Evolutionary conservation across 2,329 filamentous ascomycete genomes (phyloP).

Genomic region (Microsporum audouinii): DNA sequence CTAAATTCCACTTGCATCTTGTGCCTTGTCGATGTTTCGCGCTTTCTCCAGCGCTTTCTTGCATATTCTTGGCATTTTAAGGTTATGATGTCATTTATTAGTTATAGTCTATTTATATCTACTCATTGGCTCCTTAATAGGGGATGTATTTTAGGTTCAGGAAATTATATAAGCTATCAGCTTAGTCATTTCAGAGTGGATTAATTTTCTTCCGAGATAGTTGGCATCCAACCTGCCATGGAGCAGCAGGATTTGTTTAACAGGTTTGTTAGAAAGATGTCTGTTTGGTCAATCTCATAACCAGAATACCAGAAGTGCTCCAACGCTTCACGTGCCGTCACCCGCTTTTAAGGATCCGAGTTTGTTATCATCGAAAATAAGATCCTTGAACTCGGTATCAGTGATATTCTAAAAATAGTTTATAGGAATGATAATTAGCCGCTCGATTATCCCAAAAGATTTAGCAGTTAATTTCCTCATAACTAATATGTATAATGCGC

Average conservation of each 20-base stretch:
- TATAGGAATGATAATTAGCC: constrained; percentile 23
- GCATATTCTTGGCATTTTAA: not conserved
- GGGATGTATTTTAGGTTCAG: no score
- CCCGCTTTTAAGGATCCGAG: constrained; percentile 7
- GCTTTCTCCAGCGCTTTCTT: not conserved
- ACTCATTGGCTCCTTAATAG: no score
- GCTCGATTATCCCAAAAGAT: constrained; percentile 25
- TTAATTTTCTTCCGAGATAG: no score
- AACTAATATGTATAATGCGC: constrained; percentile 27
- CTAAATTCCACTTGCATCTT: not conserved
- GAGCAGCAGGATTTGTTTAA: no score
- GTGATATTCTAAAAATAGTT: constrained; percentile 22
- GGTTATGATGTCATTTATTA: not conserved
- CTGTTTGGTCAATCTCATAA: constrained; percentile 16
- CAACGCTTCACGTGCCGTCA: constrained; percentile 6
- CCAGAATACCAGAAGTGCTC: constrained; percentile 10
- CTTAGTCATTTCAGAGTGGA: no score
- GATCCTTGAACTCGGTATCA: constrained; percentile 21
- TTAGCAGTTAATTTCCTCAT: constrained; percentile 23
- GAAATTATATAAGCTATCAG: no score
- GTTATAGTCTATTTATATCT: no score
- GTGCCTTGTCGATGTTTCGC: constrained; percentile 2
- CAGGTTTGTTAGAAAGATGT: no score
- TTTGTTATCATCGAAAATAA: constrained; percentile 14
- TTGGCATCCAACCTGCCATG: no score